Evolutionary conservation across 2,329 filamentous ascomycete genomes (phyloP).

Genomic region (Curvularia verruculosa): DNA sequence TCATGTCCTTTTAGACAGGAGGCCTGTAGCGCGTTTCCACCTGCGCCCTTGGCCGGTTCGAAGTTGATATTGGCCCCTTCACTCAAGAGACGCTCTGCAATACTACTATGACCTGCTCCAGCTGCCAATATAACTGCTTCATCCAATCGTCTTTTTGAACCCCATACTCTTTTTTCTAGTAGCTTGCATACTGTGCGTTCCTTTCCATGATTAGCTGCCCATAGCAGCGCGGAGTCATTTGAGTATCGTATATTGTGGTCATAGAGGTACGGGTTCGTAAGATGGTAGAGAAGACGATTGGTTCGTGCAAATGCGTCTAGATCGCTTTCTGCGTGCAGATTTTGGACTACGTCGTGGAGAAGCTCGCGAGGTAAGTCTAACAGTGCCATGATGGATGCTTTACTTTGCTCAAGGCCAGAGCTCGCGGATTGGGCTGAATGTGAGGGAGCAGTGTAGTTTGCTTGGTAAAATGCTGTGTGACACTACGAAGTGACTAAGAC

Average conservation of each 20-base stretch:
- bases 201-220: constrained; percentile 4
- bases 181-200: background rate
- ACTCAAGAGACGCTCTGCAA: no score
- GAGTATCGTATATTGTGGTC: constrained; percentile 3
- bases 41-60: no score
- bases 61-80: no score
- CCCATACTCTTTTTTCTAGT: background rate
- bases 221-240: background rate
- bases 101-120: no score
- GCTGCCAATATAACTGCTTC: no score
- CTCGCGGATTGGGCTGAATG: background rate
- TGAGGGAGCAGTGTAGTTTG: background rate
- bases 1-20: no score
- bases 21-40: no score
- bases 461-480: background rate
- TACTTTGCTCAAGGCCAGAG: background rate
- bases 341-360: constrained; percentile 1
- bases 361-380: background rate
- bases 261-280: constrained; percentile 1
- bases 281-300: background rate
- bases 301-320: constrained; percentile 1
- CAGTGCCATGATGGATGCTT: background rate
- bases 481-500: no score
- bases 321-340: constrained; percentile 3
- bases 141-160: no score